These are phyloP conservation scores for Aureobasidium pullulans DNA, from an alignment of 2,329 filamentous ascomycete genomes.

Conservation along the genomic window DNA sequence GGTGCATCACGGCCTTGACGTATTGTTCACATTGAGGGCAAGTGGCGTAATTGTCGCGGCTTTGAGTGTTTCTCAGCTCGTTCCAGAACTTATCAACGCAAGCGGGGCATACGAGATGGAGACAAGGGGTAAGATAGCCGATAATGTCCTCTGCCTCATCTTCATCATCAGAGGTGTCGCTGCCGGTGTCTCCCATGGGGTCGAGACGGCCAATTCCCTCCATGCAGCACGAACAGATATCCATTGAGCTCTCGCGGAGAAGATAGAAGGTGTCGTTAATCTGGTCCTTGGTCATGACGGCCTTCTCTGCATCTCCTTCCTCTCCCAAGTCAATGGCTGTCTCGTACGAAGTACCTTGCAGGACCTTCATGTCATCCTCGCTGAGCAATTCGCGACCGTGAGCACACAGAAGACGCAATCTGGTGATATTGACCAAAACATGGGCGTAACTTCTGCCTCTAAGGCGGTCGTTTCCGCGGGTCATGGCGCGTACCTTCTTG, in stretches of 20 bases:
- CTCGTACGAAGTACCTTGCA: constrained; percentile 64
- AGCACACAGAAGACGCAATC: constrained; percentile 82
- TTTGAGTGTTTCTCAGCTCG: constrained; percentile 37
- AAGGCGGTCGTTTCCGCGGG: constrained; percentile 43
- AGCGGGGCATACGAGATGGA: constrained; percentile 70
- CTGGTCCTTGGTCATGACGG: constrained; percentile 57
- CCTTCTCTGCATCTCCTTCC: constrained; percentile 54
- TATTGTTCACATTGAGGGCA: constrained; percentile 64
- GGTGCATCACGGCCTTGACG: constrained; percentile 58
- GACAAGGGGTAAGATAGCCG: constrained; percentile 78
- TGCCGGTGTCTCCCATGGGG: constrained; percentile 33
- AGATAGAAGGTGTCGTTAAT: constrained; percentile 81
- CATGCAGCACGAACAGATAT: constrained; percentile 64
- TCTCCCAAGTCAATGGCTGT: constrained; percentile 84
- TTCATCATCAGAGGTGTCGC: constrained; percentile 33
- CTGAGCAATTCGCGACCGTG: constrained; percentile 88
- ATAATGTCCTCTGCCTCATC: constrained; percentile 55
- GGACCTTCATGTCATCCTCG: constrained; percentile 70
- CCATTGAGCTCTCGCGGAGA: constrained; percentile 73
- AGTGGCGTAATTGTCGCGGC: constrained; percentile 40
- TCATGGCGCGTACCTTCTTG: constrained; percentile 70
- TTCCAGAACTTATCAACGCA: constrained; percentile 60
- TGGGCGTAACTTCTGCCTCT: constrained; percentile 81
- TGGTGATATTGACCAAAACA: constrained; percentile 83
- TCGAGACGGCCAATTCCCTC: constrained; percentile 55